Percentiles rank a stretch among this genome's conserved stretches.
Evolutionary conservation across 305 asterid species (phyloP).

Genomic region (Ruellia speciosa): DNA sequence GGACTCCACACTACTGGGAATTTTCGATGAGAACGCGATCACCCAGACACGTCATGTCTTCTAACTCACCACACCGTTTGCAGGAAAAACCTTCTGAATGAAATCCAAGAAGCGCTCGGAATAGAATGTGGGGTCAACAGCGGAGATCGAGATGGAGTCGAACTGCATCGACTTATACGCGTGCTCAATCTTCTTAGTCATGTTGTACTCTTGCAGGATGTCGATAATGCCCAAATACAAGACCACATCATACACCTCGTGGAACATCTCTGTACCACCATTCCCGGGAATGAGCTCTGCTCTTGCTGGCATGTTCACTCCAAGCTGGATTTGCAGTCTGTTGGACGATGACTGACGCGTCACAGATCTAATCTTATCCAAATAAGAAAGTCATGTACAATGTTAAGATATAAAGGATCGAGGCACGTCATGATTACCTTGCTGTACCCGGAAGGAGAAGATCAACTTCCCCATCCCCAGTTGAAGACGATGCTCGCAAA

Average conservation of each 20-base stretch:
- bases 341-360: not conserved
- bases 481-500: slow-evolving; percentile 70
- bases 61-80: slow-evolving; percentile 29
- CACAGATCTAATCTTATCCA: too few species aligned
- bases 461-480: slow-evolving; percentile 92
- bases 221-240: slow-evolving; percentile 83
- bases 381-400: too few species aligned
- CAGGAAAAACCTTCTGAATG: slow-evolving; percentile 76
- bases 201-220: slow-evolving; percentile 90
- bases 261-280: slow-evolving; percentile 40
- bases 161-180: slow-evolving; percentile 77
- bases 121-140: slow-evolving; percentile 80
- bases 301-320: slow-evolving; percentile 98
- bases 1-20: too few species aligned
- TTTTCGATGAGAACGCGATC: too few species aligned
- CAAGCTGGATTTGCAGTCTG: slow-evolving; percentile 95
- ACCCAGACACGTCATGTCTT: not conserved
- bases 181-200: slow-evolving; percentile 77
- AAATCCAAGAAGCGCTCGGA: slow-evolving; percentile 74
- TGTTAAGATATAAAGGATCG: too few species aligned
- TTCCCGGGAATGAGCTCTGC: slow-evolving; percentile 60
- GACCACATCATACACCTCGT: slow-evolving; percentile 82
- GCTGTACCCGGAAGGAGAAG: slow-evolving; percentile 99
- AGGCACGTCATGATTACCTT: slow-evolving; percentile 40
- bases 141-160: slow-evolving; percentile 77